Evolutionary conservation across 257 asterid genomes (phyloP), one percentile per base, ranked within the genome.

Genomic region (Capsicum baccatum): DNA sequence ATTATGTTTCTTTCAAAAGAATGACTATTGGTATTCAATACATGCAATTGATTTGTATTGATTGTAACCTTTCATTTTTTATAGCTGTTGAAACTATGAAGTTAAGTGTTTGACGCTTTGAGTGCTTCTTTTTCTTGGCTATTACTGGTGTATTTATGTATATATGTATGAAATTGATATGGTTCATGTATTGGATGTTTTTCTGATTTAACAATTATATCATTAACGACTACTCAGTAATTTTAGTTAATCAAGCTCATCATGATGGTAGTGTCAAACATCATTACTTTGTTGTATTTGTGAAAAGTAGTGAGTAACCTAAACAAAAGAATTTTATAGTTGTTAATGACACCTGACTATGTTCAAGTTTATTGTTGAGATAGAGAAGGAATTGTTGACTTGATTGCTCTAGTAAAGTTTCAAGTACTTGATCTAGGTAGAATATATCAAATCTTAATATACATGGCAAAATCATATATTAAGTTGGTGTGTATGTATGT

Each of bases 201-300:
- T 26, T 26, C 33, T 26, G 1, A 26, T 26, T 26, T 26, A 0
- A 1, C 33, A 68, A 68, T 37, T 37, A 54, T 48, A 76, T 76
- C 81, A 76, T 21, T 52, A 52, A 21, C 21, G 48, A 76, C 37
- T 33, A 26, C 26, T 63, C 70, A 5, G n/a, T 33, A 13, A 15
- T 67, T 37, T 6, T 67, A 6, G 21, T 67, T 48, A 12, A 48
- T 48, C 42, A 21, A 48, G 37, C 80, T 73, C 57, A 48, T 73
- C 17, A 73, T 73, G 17, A 48, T 76, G 80, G 3, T 48, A 73
- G 80, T 73, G 44, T 74, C 12, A 48, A 76, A 50, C 63, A 76
- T 76, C 81, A 74, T 21, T 21, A 15, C 47, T 76, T 76, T 50
- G 33, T 26, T 26, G 47, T 8, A 50, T 13, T 6, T 14, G 50